These are phyloP conservation scores for Parasitella parasitica DNA, from an alignment of 371 early-diverging fungal species.

Conservation along the genomic window DNA sequence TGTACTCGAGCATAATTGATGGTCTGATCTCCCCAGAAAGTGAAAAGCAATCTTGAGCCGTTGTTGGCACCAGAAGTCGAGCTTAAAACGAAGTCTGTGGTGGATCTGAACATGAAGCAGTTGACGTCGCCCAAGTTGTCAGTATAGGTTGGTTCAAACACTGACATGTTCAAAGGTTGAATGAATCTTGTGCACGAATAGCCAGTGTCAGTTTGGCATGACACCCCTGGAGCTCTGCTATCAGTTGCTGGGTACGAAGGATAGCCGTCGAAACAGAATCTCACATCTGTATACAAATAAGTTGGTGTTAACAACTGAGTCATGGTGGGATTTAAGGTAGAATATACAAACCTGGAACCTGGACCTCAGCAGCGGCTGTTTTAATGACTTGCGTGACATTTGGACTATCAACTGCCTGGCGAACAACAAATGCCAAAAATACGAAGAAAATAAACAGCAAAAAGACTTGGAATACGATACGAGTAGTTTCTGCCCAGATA, in stretches of 20 bases:
- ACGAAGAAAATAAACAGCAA: constrained; percentile 41
- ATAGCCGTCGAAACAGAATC: constrained; percentile 52
- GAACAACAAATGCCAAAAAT: constrained; percentile 43
- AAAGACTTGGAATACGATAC: constrained; percentile 40
- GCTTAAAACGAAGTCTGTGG: constrained; percentile 32
- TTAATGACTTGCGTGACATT: constrained; percentile 44
- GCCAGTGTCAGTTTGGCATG: constrained; percentile 43
- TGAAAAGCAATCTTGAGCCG: constrained; percentile 42
- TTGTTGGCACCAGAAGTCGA: constrained; percentile 46
- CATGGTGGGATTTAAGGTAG: no score
- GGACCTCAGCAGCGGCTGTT: constrained; percentile 29
- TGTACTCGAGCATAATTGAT: constrained; percentile 39
- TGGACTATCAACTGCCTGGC: constrained; percentile 45
- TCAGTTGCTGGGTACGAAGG: constrained; percentile 8
- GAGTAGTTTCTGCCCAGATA: constrained; percentile 50
- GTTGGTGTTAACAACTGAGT: no score
- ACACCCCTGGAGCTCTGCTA: constrained; percentile 26
- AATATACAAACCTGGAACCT: constrained; percentile 27
- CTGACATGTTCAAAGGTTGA: constrained; percentile 30
- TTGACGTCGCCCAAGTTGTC: constrained; percentile 40
- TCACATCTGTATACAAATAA: no score
- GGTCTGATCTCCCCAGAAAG: constrained; percentile 36
- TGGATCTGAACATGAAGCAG: constrained; percentile 43
- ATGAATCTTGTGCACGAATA: constrained; percentile 32
- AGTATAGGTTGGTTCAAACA: constrained; percentile 38